Percentiles rank a stretch among this genome's conserved stretches.
phyloP scores from a whole-genome alignment of 2,329 filamentous ascomycete species.

The Thielaviopsis euricoi region DNA sequence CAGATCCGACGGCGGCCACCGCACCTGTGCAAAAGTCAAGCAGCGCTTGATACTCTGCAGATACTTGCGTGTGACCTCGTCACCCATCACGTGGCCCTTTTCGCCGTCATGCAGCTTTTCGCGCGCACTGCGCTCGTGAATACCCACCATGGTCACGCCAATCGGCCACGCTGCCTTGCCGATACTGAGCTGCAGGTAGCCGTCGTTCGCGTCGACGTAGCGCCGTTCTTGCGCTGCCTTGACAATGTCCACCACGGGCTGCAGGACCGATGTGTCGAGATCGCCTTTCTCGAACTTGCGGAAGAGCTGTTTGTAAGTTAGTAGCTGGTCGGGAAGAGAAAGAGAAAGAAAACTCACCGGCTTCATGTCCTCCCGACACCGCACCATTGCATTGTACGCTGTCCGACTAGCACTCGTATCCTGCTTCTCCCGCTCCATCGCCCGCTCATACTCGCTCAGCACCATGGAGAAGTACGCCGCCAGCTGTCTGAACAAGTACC shows the following conservation, averaged over 20 bases:
- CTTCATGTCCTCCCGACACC: conserved; percentile 73
- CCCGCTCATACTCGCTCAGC: conserved; percentile 70
- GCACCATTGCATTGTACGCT: conserved; percentile 70
- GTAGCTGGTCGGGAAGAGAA: conserved; percentile 17
- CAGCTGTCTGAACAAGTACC: conserved; percentile 70
- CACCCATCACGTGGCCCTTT: conserved; percentile 90
- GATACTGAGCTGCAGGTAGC: conserved; percentile 82
- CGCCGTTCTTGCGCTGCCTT: conserved; percentile 74
- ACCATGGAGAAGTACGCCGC: conserved; percentile 95
- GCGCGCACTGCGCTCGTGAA: conserved; percentile 87
- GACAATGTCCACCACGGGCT: conserved; percentile 81
- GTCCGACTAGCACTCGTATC: conserved; percentile 64
- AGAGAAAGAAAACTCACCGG: conserved; percentile 33
- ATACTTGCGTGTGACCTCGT: conserved; percentile 89
- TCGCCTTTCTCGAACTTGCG: conserved; percentile 72
- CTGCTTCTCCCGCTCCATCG: conserved; percentile 47
- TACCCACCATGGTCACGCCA: conserved; percentile 98
- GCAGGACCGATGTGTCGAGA: conserved; percentile 61
- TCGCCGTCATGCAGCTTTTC: conserved; percentile 85
- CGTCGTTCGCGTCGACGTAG: conserved; percentile 94
- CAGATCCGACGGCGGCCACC: conserved; percentile 87
- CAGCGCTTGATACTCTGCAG: conserved; percentile 96
- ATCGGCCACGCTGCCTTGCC: conserved; percentile 97
- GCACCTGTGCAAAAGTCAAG: conserved; percentile 86
- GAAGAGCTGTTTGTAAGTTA: conserved; percentile 37